Evolutionary conservation across 768 basidiomycete genomes (phyloP).

Genomic region (Dioszegia aurantiaca): DNA sequence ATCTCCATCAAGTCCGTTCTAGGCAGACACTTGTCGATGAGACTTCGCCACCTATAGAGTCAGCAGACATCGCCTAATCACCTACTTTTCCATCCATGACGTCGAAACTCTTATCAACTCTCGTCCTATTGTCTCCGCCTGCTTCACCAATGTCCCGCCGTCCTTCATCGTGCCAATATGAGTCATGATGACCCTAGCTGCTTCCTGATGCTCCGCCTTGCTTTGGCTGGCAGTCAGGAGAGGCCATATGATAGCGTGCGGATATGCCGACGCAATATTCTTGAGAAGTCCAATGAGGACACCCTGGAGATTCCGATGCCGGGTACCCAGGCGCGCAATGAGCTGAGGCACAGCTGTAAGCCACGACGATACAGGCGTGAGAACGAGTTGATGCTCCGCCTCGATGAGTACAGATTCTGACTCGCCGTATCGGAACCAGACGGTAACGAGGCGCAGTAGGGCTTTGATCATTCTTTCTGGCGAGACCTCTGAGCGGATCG

Average conservation of each 20-base stretch:
- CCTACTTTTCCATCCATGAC: conserved; percentile 45
- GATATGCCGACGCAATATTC: conserved; percentile 42
- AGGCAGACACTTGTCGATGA: conserved; percentile 42
- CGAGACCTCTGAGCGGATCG: conserved; percentile 32
- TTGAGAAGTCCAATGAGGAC: conserved; percentile 44
- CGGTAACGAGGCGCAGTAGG: conserved; percentile 45
- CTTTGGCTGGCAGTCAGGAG: conserved; percentile 49
- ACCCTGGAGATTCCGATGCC: conserved; percentile 35
- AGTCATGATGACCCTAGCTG: conserved; percentile 46
- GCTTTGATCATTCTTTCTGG: conserved; percentile 48
- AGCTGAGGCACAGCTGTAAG: conserved; percentile 49
- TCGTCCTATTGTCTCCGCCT: conserved; percentile 46
- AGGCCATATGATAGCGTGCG: conserved; percentile 52
- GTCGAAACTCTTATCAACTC: conserved; percentile 47
- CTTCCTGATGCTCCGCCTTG: conserved; percentile 41
- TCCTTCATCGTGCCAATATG: conserved; percentile 46
- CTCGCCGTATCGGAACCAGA: conserved; percentile 51
- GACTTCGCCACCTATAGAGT: conserved; percentile 34
- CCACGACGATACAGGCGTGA: conserved; percentile 38
- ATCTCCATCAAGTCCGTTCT: conserved; percentile 43
- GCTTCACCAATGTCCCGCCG: conserved; percentile 37
- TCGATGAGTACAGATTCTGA: conserved; percentile 37
- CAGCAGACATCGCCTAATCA: conserved; percentile 4
- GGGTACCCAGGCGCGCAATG: conserved; percentile 48
- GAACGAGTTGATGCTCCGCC: conserved; percentile 35